Conservation (phyloP, 306 rosid genomes). For the Pyrus betulifolia region DNA sequence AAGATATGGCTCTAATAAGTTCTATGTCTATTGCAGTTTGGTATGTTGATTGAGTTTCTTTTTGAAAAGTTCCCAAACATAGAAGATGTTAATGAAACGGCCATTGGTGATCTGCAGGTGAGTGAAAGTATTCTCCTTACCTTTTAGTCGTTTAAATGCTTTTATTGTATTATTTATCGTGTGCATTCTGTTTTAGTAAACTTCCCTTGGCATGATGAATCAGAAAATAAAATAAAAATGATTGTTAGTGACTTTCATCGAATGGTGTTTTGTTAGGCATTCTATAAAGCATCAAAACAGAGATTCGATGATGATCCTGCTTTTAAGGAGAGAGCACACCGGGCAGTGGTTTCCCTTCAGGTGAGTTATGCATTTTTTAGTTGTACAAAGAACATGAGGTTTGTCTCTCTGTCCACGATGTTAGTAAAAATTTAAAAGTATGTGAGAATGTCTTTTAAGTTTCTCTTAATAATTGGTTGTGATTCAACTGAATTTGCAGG, state of each 20-base stretch:
- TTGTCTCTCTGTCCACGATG: not conserved
- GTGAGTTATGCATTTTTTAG: constrained; percentile 25
- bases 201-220: not conserved
- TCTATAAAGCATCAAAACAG: constrained; percentile 82
- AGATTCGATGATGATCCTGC: constrained; percentile 75
- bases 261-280: constrained; percentile 37
- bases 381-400: not conserved
- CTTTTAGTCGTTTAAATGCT: constrained; percentile 2
- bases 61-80: constrained; percentile 72
- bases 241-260: constrained; percentile 2
- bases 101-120: constrained; percentile 91
- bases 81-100: constrained; percentile 62
- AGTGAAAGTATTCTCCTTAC: constrained; percentile 15
- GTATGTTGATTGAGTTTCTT: constrained; percentile 86
- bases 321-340: constrained; percentile 83
- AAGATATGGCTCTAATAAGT: not conserved
- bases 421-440: not conserved
- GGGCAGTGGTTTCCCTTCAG: constrained; percentile 86
- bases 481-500: constrained; percentile 30
- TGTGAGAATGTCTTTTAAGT: not conserved
- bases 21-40: constrained; percentile 68
- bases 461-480: not conserved
- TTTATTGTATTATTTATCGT: not conserved
- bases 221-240: constrained; percentile 1
- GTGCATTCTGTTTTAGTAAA: not conserved